Conservation (phyloP, 345 rosid genomes). For the Firmiana major region DNA sequence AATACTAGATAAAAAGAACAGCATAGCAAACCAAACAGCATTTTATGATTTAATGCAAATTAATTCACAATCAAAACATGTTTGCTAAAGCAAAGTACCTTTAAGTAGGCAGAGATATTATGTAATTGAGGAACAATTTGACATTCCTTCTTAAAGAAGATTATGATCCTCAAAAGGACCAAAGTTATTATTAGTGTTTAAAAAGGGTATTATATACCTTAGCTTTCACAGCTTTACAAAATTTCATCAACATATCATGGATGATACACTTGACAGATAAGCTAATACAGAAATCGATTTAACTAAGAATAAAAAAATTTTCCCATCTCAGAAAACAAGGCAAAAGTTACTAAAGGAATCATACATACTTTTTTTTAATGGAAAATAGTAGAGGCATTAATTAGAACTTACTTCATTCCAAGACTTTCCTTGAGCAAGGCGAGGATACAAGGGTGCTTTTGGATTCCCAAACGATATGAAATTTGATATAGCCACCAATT, state of each 20-base stretch:
- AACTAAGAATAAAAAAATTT: neutral
- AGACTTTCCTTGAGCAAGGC: constrained; percentile 85
- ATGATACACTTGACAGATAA: neutral
- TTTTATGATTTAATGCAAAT: neutral
- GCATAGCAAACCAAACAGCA: neutral
- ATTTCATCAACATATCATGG: constrained; percentile 5
- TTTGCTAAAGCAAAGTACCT: neutral
- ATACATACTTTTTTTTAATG: neutral
- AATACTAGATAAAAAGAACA: constrained; percentile 6
- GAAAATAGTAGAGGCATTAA: neutral
- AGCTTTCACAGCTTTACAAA: constrained; percentile 3
- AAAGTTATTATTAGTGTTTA: neutral
- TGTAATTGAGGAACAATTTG: constrained; percentile 4
- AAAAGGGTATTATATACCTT: neutral
- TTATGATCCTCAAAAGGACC: neutral
- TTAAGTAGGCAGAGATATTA: neutral
- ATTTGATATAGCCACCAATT: constrained; percentile 67
- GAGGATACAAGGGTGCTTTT: constrained; percentile 85
- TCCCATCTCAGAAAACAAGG: neutral
- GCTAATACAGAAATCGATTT: neutral
- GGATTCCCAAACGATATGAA: constrained; percentile 58
- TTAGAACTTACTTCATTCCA: constrained; percentile 77
- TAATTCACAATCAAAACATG: neutral
- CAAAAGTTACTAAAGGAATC: neutral
- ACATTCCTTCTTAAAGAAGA: neutral